Evolutionary conservation across 352 stramenopile species (phyloP).

Genomic region (Phytophthora melonis): DNA sequence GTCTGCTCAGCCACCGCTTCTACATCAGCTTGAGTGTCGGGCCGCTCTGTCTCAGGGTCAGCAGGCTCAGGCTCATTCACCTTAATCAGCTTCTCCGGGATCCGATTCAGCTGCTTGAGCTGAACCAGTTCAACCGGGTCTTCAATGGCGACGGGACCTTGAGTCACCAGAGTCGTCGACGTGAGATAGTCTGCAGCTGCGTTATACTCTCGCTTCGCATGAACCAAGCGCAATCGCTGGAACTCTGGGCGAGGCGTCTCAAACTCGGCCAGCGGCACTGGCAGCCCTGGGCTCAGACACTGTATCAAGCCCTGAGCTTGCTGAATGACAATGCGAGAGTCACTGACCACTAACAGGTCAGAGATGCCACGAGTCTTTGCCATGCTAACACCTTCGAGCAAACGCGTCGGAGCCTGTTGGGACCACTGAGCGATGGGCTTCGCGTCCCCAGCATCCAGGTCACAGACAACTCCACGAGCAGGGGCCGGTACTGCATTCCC

Average conservation of each 20-base stretch:
- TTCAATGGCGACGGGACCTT: too few relatives aligned
- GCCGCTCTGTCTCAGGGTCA: too few relatives aligned
- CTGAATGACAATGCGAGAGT: slow-evolving; percentile 12
- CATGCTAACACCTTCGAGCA: neutral
- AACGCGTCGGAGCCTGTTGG: neutral
- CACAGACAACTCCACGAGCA: neutral
- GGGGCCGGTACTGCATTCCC: neutral
- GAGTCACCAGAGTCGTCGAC: too few relatives aligned
- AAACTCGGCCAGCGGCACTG: neutral
- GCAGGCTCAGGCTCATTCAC: too few relatives aligned
- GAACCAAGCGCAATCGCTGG: too few relatives aligned
- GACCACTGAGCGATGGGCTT: neutral
- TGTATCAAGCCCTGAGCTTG: slow-evolving; percentile 14
- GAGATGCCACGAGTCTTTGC: neutral
- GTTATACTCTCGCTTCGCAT: too few relatives aligned
- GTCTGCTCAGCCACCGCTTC: too few relatives aligned
- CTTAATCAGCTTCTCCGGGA: too few relatives aligned
- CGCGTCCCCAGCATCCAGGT: neutral
- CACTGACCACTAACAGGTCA: neutral
- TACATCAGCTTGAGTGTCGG: too few relatives aligned
- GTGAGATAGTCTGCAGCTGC: too few relatives aligned
- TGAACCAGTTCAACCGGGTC: too few relatives aligned
- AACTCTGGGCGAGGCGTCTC: neutral
- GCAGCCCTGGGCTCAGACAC: slow-evolving; percentile 5
- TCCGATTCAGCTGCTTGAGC: too few relatives aligned